These are phyloP conservation scores for Debaryomycetaceae sp. DNA, from an alignment of 1,139 yeast species.

Conservation along the genomic window DNA sequence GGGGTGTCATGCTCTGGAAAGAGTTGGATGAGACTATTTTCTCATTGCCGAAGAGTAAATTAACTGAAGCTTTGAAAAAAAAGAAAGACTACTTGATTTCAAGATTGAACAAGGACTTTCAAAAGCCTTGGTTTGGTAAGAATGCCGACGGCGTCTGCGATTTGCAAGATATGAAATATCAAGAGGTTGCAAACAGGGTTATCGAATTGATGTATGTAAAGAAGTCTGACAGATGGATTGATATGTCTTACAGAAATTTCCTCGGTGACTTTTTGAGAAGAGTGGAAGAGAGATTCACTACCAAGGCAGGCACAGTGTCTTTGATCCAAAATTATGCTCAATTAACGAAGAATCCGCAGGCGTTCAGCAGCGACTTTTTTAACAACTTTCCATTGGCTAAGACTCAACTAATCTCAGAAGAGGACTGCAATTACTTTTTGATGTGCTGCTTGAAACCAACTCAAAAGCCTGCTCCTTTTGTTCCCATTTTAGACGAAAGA, in stretches of 20 bases:
- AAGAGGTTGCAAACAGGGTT: conserved; percentile 83
- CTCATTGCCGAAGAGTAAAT: conserved; percentile 84
- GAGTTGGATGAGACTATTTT: conserved; percentile 94
- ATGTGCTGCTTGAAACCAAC: conserved; percentile 76
- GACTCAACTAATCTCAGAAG: conserved; percentile 85
- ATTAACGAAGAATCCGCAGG: conserved; percentile 60
- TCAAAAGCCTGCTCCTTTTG: conserved; percentile 97
- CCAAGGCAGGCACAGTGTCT: conserved; percentile 49
- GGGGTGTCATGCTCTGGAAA: conserved; percentile 96
- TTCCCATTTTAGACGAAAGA: conserved; percentile 90
- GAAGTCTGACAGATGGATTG: conserved; percentile 85
- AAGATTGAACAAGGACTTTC: conserved; percentile 88
- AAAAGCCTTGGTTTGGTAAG: conserved; percentile 95
- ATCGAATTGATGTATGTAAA: conserved; percentile 86
- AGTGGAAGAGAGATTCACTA: conserved; percentile 92
- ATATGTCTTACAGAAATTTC: conserved; percentile 78
- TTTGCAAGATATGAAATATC: conserved; percentile 92
- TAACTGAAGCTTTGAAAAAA: conserved; percentile 73
- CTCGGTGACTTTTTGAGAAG: conserved; percentile 86
- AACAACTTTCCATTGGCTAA: conserved; percentile 68
- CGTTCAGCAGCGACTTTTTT: conserved; percentile 57
- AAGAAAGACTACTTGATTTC: conserved; percentile 85
- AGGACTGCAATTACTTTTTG: conserved; percentile 92
- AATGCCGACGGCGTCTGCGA: conserved; percentile 81
- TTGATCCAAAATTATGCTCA: conserved; percentile 70